A percentile compares a stretch with the other conserved stretches of the same genome.
Evolutionary conservation across 2,329 filamentous ascomycete species (phyloP).

Genomic region (Chlorencoelia australis): DNA sequence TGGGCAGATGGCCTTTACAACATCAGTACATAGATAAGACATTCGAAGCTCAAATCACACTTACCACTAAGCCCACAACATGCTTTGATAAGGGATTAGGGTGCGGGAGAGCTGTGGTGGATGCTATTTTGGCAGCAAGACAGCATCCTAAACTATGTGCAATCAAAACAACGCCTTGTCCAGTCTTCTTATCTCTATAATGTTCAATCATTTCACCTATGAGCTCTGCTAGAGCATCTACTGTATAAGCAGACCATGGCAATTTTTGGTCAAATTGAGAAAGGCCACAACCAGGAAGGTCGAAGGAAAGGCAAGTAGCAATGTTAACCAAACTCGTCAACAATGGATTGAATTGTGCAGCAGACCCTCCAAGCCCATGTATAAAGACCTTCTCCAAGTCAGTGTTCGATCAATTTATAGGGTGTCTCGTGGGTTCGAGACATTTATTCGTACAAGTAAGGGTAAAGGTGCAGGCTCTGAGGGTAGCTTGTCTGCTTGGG

Average conservation of each 20-base stretch:
- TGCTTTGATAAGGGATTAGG: conserved; percentile 45
- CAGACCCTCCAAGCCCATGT: conserved; percentile 86
- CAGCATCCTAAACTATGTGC: conserved; percentile 88
- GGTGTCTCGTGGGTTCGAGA: too few relatives aligned
- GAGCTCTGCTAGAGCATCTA: conserved; percentile 64
- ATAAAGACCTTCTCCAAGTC: too few relatives aligned
- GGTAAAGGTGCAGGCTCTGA: conserved; percentile 64
- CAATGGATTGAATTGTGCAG: conserved; percentile 77
- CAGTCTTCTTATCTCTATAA: conserved; percentile 53
- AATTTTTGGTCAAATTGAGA: conserved; percentile 60
- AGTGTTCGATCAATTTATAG: too few relatives aligned
- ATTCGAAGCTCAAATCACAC: conserved; percentile 1
- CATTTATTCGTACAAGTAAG: too few relatives aligned
- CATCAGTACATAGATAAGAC: neutral
- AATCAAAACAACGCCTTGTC: conserved; percentile 68
- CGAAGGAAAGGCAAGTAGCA: conserved; percentile 76
- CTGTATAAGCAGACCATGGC: conserved; percentile 69
- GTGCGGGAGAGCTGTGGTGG: conserved; percentile 39
- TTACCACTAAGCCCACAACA: conserved; percentile 61
- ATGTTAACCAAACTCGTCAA: conserved; percentile 73
- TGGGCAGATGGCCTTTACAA: conserved; percentile 57
- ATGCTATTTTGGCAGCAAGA: conserved; percentile 60
- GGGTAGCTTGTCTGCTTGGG: conserved; percentile 73
- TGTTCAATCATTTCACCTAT: conserved; percentile 65
- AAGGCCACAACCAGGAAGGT: conserved; percentile 80